Conservation (phyloP, 805 yeast genomes). For the Suhomyces xylopsoci region DNA sequence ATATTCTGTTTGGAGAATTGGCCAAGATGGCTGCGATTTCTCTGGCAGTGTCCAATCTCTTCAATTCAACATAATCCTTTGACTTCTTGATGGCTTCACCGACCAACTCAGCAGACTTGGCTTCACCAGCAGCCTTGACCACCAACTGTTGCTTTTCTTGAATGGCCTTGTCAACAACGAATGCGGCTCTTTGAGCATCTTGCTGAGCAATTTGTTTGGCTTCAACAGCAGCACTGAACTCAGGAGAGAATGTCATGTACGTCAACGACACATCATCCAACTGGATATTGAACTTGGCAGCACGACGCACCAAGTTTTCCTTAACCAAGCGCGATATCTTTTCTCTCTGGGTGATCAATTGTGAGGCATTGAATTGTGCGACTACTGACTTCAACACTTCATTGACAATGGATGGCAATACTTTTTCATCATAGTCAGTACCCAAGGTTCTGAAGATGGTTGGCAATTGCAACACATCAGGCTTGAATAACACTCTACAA, state of each 20-base stretch:
- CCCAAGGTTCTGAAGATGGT: slow-evolving; percentile 89
- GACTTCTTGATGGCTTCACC: slow-evolving; percentile 99
- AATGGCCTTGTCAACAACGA: slow-evolving; percentile 91
- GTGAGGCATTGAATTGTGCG: slow-evolving; percentile 98
- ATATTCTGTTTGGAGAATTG: slow-evolving; percentile 84
- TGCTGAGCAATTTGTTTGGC: slow-evolving; percentile 99
- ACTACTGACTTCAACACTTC: slow-evolving; percentile 96
- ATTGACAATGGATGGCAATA: slow-evolving; percentile 95
- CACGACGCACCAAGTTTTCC: slow-evolving; percentile 88
- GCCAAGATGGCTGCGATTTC: slow-evolving; percentile 89
- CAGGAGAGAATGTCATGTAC: slow-evolving; percentile 96
- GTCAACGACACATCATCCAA: slow-evolving; percentile 97
- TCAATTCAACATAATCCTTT: slow-evolving; percentile 92
- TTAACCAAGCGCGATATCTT: slow-evolving; percentile 87
- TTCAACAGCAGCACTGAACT: slow-evolving; percentile 95
- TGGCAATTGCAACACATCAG: slow-evolving; percentile 76
- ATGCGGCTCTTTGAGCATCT: slow-evolving; percentile 98
- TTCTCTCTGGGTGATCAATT: slow-evolving; percentile 98
- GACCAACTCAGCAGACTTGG: slow-evolving; percentile 93
- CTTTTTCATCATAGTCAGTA: slow-evolving; percentile 92
- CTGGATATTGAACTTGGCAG: slow-evolving; percentile 78
- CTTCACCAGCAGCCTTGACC: slow-evolving; percentile 98
- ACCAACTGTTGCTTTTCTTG: slow-evolving; percentile 97
- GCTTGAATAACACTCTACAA: slow-evolving; percentile 94
- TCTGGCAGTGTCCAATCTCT: slow-evolving; percentile 94